Percentiles rank a stretch among this genome's conserved stretches.
Conservation (phyloP, 768 basidiomycete genomes). For the Termitomyces sp. region DNA sequence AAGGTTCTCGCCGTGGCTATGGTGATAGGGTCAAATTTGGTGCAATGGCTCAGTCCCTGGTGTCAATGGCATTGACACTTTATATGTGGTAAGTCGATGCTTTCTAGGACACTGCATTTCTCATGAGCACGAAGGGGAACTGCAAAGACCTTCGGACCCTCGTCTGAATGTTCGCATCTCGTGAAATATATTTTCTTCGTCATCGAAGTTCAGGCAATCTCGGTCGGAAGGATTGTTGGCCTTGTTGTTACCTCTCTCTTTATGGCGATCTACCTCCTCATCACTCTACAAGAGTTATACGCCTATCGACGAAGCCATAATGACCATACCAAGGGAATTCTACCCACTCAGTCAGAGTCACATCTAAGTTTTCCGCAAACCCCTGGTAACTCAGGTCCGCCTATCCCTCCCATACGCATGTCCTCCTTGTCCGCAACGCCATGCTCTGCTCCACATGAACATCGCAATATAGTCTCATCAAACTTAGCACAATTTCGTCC, state of each 20-base stretch:
- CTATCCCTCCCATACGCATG: neutral
- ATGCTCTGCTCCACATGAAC: neutral
- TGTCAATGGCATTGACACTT: slow-evolving; percentile 32
- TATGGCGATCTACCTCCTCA: slow-evolving; percentile 21
- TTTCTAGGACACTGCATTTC: neutral
- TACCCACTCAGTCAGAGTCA: neutral
- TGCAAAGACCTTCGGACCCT: slow-evolving; percentile 22
- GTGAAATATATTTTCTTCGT: slow-evolving; percentile 31
- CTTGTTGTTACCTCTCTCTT: slow-evolving; percentile 27
- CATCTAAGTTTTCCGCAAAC: neutral
- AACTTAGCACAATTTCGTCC: neutral
- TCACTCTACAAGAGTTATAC: slow-evolving; percentile 29
- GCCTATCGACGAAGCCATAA: slow-evolving; percentile 20
- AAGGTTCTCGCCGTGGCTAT: slow-evolving; percentile 3
- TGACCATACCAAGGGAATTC: neutral
- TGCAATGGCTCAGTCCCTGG: slow-evolving; percentile 31
- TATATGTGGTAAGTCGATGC: slow-evolving; percentile 27
- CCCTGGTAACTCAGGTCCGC: neutral
- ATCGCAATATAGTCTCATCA: neutral
- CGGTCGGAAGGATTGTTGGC: slow-evolving; percentile 24
- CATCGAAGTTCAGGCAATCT: slow-evolving; percentile 22
- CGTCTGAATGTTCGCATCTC: slow-evolving; percentile 21
- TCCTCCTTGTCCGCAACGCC: neutral
- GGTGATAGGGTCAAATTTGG: slow-evolving; percentile 32
- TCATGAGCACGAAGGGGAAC: slow-evolving; percentile 19